Conservation (phyloP, 148 eudicot species). For the Rheum nobile region DNA sequence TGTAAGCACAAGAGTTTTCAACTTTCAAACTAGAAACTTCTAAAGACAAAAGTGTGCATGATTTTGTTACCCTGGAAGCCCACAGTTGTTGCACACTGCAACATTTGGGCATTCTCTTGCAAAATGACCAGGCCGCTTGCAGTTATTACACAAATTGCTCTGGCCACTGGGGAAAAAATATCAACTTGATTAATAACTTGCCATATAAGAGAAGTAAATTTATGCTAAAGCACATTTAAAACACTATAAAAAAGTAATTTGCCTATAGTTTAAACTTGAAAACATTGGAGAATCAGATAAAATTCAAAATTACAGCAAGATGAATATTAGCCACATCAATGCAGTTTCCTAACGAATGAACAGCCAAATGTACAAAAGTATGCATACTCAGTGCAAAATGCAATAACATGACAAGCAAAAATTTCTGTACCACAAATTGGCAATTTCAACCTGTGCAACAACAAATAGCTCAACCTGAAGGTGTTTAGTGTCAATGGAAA, state of each 20-base stretch:
- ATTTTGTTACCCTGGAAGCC: constrained; percentile 38
- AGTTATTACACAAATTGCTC: constrained; percentile 38
- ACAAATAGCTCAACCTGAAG: neutral
- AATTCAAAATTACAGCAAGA: neutral
- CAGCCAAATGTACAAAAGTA: neutral
- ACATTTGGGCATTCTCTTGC: constrained; percentile 49
- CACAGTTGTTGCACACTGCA: constrained; percentile 46
- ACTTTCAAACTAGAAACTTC: neutral
- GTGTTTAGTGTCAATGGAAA: neutral
- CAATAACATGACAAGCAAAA: neutral
- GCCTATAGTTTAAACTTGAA: neutral
- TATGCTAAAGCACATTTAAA: neutral
- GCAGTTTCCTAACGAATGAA: neutral
- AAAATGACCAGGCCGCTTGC: constrained; percentile 44
- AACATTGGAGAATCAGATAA: neutral
- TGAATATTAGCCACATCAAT: neutral
- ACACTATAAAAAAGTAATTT: neutral
- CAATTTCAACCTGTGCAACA: neutral
- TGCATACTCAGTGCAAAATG: neutral
- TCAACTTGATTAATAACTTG: neutral
- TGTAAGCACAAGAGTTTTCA: neutral
- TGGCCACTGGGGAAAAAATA: constrained; percentile 10
- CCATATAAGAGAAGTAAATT: neutral
- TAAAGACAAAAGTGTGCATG: neutral
- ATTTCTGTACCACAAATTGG: no score